Evolutionary conservation across 1,284 basidiomycete species (phyloP), one percentile per base, ranked within the genome.

Genomic region (Ceratorhiza oryzae-sativae): DNA sequence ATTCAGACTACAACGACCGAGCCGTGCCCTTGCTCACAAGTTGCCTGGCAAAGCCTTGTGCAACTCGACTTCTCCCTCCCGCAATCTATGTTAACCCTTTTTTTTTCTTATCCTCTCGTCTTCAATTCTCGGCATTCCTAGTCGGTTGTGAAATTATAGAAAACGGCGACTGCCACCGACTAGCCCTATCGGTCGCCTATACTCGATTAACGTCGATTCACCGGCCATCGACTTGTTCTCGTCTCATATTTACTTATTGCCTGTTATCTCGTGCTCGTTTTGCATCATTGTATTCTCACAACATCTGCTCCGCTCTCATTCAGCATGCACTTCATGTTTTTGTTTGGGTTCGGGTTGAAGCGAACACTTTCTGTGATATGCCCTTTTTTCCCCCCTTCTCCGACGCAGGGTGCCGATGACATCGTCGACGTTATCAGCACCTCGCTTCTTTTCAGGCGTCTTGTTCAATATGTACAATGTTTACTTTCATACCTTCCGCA

Each of bases 241-340:
- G 46, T 67, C 36, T 18, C 45, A 49, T 67, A 67, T 67, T 67
- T 67, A 67, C 62, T 67, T 67, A 67, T 67, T 63, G 61, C 15
- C 61, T 63, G 42, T 49, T 58, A 58, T 58, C 41, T 63, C 61
- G 61, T 63, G 61, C 61, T 63, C 61, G 61, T 63, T 63, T 55
- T 67, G 62, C 62, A 67, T 67, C 62, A 67, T 67, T 67, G 62
- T 67, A 67, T 67, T 67, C 62, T 67, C 62, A 53, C 48, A 34
- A 55, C 62, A 67, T 55, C 61, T 13, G 62, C 36, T 55, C 49
- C 62, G 62, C 62, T 67, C 62, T 67, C 62, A 67, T 51, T 51
- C 62, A 67, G 62, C 62, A 67, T 67, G 62, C 62, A 39, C 62
- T 67, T 30, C 62, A 67, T 67, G 62, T 67, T 67, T 49, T 30